Evolutionary conservation across 1,139 yeast genomes (phyloP), one percentile per base, ranked within the genome.

Genomic region (Taiozyma onychis): DNA sequence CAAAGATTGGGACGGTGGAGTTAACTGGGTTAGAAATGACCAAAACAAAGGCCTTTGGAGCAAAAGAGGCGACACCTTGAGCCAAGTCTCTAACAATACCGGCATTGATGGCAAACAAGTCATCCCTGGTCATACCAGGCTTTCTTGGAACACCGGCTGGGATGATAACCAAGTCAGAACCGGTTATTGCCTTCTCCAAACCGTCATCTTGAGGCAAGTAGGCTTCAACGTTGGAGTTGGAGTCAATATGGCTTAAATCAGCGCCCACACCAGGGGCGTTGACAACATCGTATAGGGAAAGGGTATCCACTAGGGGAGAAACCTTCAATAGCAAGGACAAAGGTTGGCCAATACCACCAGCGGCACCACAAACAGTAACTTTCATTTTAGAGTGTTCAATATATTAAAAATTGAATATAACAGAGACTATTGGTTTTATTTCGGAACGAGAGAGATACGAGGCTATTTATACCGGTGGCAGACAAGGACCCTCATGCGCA

Each of bases 81-180:
- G 95, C 91, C 64, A 91, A 76, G 68, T 83, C 91, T 60, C 86
- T 78, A 51, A 91, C 90, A 69, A 91, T 91, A 47, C 90, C 86
- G 46, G 96, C 97, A 67, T 91, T 91, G 75, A 93, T 88, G 74
- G 83, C 83, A 80, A 91, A 89, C 68, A 91, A 79, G 68, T 91
- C 97, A 69, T 91, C 97, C 72, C 98, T 84, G 58, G 97, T 88
- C 98, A 91, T 91, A 61, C 97, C 97, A 51, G 97, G 97, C 76
- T 91, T 91, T 76, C 98, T 83, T 69, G 97, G 97, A 53, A 91
- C 88, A 67, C 98, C 97, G 47, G 97, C 97, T 56, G 97, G 97
- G 67, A 91, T 87, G 54, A 91, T 81, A 56, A 91, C 87, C 55
- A 90, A 77, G 63, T 86, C 87, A 28, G 95, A 76, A 47, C 82